Conservation (phyloP, 2,329 filamentous ascomycete species). For the Botrytis squamosa region DNA sequence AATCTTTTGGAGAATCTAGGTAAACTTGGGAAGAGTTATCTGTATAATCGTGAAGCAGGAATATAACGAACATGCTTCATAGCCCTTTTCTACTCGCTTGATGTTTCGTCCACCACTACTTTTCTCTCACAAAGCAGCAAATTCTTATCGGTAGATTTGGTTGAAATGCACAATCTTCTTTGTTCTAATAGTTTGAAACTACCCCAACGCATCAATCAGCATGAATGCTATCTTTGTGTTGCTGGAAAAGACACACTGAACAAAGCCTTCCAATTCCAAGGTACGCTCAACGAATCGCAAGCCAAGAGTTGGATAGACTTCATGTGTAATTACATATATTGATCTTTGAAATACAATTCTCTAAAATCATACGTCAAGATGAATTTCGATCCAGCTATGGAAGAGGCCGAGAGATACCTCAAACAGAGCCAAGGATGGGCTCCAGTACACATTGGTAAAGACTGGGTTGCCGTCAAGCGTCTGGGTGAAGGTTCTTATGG, state of each 20-base stretch:
- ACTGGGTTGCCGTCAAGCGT: slow-evolving; percentile 10
- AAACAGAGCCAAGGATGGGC: neutral
- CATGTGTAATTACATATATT: neutral
- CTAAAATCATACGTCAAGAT: neutral
- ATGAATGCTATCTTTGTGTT: neutral
- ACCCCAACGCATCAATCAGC: neutral
- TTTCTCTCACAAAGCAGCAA: neutral
- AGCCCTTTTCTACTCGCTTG: neutral
- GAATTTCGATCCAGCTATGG: neutral
- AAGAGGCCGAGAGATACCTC: neutral
- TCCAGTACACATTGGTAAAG: slow-evolving; percentile 6
- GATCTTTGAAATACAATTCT: neutral
- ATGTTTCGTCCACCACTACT: neutral
- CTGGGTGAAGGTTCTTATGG: slow-evolving; percentile 11
- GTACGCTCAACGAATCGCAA: neutral
- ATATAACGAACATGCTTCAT: neutral
- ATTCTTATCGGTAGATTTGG: neutral
- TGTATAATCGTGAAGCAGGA: neutral
- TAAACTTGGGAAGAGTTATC: neutral
- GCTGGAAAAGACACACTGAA: neutral
- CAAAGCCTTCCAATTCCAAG: neutral
- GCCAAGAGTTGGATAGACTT: neutral
- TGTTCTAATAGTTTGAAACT: neutral
- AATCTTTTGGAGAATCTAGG: neutral
- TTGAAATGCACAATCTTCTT: neutral